These are phyloP conservation scores for Lactarius sanguifluus DNA, from an alignment of 768 basidiomycete species.

Conservation along the genomic window DNA sequence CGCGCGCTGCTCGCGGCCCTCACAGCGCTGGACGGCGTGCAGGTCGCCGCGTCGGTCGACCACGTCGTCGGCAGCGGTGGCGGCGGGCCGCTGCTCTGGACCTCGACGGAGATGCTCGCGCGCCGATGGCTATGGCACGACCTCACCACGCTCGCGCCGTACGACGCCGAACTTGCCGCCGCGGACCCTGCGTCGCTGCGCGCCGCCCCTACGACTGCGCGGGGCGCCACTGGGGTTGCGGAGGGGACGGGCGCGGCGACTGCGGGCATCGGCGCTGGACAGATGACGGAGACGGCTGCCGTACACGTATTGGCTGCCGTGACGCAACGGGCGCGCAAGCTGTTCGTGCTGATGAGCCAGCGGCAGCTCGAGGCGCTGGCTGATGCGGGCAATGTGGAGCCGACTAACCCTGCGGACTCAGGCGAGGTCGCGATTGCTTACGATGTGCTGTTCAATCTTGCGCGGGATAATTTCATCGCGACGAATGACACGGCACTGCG, in stretches of 20 bases:
- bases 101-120: constrained; percentile 60
- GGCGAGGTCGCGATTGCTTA: constrained; percentile 61
- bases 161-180: constrained; percentile 73
- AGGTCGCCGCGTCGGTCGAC: constrained; percentile 83
- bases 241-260: constrained; percentile 16
- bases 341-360: constrained; percentile 70
- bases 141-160: constrained; percentile 79
- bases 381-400: constrained; percentile 33
- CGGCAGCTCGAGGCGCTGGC: constrained; percentile 64
- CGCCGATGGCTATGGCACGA: constrained; percentile 82
- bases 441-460: constrained; percentile 68
- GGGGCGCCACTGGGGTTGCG: constrained; percentile 30
- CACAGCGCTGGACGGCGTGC: constrained; percentile 71
- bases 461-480: constrained; percentile 83
- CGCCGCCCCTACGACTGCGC: constrained; percentile 37
- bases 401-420: constrained; percentile 38
- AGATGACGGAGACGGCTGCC: constrained; percentile 74
- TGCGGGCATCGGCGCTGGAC: constrained; percentile 38
- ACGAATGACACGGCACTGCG: constrained; percentile 83
- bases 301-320: constrained; percentile 84
- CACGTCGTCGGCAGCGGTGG: constrained; percentile 53
- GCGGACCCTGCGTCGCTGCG: constrained; percentile 64
- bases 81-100: constrained; percentile 72
- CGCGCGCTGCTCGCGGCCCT: constrained; percentile 70
- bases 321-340: constrained; percentile 79